phyloP scores from a whole-genome alignment of 768 basidiomycete species.

The Boletellus emodensis region DNA sequence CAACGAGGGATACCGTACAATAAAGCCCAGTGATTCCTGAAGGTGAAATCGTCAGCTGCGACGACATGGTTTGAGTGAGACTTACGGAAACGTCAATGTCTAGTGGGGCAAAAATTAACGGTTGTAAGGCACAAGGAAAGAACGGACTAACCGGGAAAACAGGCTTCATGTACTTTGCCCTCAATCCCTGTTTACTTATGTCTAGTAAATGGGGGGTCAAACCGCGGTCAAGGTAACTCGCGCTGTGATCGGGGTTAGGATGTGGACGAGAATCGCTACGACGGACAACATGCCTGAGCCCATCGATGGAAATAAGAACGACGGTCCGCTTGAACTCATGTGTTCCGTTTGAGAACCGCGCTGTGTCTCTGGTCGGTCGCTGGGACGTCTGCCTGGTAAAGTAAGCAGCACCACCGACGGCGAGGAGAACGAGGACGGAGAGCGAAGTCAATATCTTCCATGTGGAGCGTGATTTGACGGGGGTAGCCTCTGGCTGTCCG shows the following conservation, averaged over 20 bases:
- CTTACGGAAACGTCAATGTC: conserved; percentile 90
- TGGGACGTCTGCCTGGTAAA: background rate
- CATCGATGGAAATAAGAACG: conserved; percentile 83
- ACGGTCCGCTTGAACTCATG: conserved; percentile 79
- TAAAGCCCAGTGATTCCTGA: conserved; percentile 85
- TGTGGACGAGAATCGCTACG: background rate
- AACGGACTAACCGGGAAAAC: conserved; percentile 73
- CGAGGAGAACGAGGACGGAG: conserved; percentile 11
- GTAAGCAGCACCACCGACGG: conserved; percentile 11
- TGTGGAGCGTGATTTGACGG: background rate
- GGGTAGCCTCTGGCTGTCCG: background rate
- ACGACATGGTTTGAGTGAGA: conserved; percentile 9
- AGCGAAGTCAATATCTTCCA: conserved; percentile 18
- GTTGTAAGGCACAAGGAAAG: background rate
- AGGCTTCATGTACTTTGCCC: conserved; percentile 85
- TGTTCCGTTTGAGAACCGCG: conserved; percentile 71
- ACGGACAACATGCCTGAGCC: conserved; percentile 53
- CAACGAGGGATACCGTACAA: conserved; percentile 46
- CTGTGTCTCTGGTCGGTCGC: conserved; percentile 3
- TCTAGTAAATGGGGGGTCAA: conserved; percentile 79
- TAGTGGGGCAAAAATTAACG: conserved; percentile 26
- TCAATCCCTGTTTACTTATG: conserved; percentile 77
- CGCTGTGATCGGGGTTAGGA: conserved; percentile 39
- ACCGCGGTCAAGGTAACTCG: conserved; percentile 83
- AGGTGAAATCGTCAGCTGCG: conserved; percentile 1